Evolutionary conservation across 345 rosid genomes (phyloP), one percentile per base, ranked within the genome.

Genomic region (Syzygium aromaticum): DNA sequence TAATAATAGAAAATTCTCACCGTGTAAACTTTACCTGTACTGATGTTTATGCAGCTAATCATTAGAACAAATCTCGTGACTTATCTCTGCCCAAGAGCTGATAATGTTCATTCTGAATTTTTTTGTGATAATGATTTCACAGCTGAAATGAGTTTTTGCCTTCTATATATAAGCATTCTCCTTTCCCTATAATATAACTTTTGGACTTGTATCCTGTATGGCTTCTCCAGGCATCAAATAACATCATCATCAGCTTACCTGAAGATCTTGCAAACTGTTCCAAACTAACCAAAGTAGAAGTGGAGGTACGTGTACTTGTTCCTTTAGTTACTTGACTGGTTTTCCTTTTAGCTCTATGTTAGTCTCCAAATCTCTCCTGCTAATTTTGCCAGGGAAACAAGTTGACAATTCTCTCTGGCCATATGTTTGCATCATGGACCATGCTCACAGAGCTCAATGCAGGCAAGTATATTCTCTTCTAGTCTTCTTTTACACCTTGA

Each of bases 381-480:
- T 73, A 64, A 88, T 52, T 77, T 10, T 90, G 84, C 80, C 94
- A 96, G 99, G 98, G 99, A 84, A 97, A 97, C 95, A 96, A 94
- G 91, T 92, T 97, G 59, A 86, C 92, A 83, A 43, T 27, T 84
- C 89, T 97, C 84, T 90, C 98, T 19, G 95, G 89, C 88, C 90
- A 90, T 87, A 90, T 93, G 89, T 88, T 96, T 86, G 93, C 92
- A 67, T 94, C 98, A 51, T 97, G 98, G 97, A 89, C 95, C 88
- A 88, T 90, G 92, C 94, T 97, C 86, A 93, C 94, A 13, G 99
- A 97, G 88, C 91, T 96, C 84, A 97, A 94, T 90, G 96, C 96
- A 86, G 93, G 99, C 96, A 94, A 96, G 90, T 84, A 84, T 52
- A 84, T 52, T 5, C 88, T 51, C 52, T 86, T 33, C 30, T n/a